A percentile compares a stretch with the other conserved stretches of the same genome.
These are phyloP conservation scores for Epichloe coenophiala DNA, from an alignment of 2,329 filamentous ascomycete species.

Conservation along the genomic window DNA sequence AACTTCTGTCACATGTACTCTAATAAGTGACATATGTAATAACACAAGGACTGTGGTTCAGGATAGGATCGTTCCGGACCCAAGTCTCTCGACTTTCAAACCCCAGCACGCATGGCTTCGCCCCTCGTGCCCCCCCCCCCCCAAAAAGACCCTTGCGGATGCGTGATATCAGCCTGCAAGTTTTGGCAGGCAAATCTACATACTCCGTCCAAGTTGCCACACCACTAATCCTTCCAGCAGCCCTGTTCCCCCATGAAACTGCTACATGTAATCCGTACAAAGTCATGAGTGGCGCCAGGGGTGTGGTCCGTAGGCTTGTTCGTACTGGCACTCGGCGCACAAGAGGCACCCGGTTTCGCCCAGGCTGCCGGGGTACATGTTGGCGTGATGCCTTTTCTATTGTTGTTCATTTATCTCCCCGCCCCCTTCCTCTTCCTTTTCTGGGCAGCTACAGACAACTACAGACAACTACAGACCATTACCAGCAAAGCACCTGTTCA, in stretches of 20 bases:
- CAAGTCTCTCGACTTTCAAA: not conserved
- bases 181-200: too few species aligned
- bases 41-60: too few species aligned
- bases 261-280: not conserved
- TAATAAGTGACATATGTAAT: too few species aligned
- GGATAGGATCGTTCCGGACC: not conserved
- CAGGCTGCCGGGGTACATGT: not conserved
- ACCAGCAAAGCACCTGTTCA: not conserved
- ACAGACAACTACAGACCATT: not conserved
- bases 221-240: not conserved
- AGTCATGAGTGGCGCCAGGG: not conserved
- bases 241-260: not conserved
- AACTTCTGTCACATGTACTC: too few species aligned
- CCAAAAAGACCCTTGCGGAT: too few species aligned
- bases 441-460: not conserved
- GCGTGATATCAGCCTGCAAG: too few species aligned
- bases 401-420: not conserved
- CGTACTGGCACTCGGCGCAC: not conserved
- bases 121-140: too few species aligned
- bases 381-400: constrained; percentile 1
- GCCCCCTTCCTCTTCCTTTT: not conserved
- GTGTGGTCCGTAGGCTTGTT: not conserved
- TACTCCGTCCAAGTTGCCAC: not conserved
- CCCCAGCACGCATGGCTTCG: not conserved
- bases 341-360: not conserved